A percentile compares a stretch with the other conserved stretches of the same genome.
These are phyloP conservation scores for Hypoxylon sp. DNA, from an alignment of 2,329 filamentous ascomycete genomes.

Conservation along the genomic window DNA sequence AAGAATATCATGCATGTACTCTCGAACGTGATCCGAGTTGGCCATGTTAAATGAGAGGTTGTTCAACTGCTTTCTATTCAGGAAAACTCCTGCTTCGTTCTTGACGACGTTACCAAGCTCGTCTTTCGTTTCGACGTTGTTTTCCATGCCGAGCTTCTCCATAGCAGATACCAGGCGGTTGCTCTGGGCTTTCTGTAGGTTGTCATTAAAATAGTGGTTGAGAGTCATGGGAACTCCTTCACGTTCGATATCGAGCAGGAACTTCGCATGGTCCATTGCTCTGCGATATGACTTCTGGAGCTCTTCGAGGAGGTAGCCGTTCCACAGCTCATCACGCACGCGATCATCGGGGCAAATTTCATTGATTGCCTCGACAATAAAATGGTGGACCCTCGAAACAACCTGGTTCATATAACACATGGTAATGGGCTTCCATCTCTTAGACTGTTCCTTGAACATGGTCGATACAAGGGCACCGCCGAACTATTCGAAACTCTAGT, in stretches of 20 bases:
- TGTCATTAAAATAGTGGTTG: slow-evolving; percentile 65
- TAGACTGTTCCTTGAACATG: slow-evolving; percentile 64
- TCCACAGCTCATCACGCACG: slow-evolving; percentile 58
- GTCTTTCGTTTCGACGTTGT: background rate
- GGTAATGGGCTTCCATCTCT: slow-evolving; percentile 63
- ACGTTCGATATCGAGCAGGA: slow-evolving; percentile 66
- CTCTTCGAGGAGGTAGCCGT: slow-evolving; percentile 58
- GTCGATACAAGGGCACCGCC: slow-evolving; percentile 54
- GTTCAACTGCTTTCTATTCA: slow-evolving; percentile 45
- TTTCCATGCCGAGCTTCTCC: slow-evolving; percentile 30
- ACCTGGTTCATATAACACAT: slow-evolving; percentile 61
- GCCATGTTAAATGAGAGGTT: slow-evolving; percentile 49
- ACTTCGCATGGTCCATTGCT: slow-evolving; percentile 61
- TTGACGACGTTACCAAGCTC: background rate
- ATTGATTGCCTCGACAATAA: slow-evolving; percentile 59
- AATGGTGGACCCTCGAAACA: slow-evolving; percentile 61
- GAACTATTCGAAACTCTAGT: slow-evolving; percentile 38
- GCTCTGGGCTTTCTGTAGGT: slow-evolving; percentile 50
- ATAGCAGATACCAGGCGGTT: slow-evolving; percentile 44
- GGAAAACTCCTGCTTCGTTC: slow-evolving; percentile 34
- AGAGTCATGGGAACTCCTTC: slow-evolving; percentile 61
- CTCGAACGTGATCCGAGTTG: slow-evolving; percentile 56
- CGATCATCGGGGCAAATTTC: slow-evolving; percentile 59
- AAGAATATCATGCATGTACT: slow-evolving; percentile 73
- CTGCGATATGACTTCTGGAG: slow-evolving; percentile 59